Conservation (phyloP, 305 asterid species). For the Fraxinus paxiana region DNA sequence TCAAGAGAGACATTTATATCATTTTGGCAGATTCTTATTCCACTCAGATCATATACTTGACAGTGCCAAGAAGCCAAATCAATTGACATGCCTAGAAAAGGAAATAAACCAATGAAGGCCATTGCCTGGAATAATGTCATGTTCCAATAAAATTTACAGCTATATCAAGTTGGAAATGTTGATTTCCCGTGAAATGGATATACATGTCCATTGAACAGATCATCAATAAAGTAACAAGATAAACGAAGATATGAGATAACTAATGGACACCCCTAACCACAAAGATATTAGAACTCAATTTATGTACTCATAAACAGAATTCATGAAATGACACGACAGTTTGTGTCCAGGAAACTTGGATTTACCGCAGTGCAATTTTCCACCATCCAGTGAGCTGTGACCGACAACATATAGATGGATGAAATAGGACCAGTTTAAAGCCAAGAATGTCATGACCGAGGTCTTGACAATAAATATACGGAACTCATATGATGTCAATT, state of each 20-base stretch:
- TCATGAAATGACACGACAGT: background rate
- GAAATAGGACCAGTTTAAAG: background rate
- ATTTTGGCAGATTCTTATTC: constrained; percentile 45
- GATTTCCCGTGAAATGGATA: constrained; percentile 1
- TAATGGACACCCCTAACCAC: background rate
- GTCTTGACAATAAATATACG: background rate
- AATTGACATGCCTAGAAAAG: constrained; percentile 52
- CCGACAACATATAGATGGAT: background rate
- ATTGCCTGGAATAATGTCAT: constrained; percentile 7
- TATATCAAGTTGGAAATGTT: background rate
- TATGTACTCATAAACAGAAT: background rate
- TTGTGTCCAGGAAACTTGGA: background rate
- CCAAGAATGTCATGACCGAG: background rate
- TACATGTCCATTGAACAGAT: background rate
- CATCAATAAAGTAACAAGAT: background rate
- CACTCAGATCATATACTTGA: constrained; percentile 53
- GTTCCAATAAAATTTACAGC: constrained; percentile 11
- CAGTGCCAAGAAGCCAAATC: constrained; percentile 61
- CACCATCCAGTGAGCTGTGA: constrained; percentile 6
- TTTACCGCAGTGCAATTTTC: background rate
- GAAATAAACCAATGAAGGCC: constrained; percentile 12
- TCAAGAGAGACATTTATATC: constrained; percentile 18
- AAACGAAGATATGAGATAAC: constrained; percentile 11
- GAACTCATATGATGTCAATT: constrained; percentile 4
- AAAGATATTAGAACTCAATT: background rate